These are phyloP conservation scores for Tricholoma hemisulphureum DNA, from an alignment of 768 basidiomycete genomes.

Conservation along the genomic window DNA sequence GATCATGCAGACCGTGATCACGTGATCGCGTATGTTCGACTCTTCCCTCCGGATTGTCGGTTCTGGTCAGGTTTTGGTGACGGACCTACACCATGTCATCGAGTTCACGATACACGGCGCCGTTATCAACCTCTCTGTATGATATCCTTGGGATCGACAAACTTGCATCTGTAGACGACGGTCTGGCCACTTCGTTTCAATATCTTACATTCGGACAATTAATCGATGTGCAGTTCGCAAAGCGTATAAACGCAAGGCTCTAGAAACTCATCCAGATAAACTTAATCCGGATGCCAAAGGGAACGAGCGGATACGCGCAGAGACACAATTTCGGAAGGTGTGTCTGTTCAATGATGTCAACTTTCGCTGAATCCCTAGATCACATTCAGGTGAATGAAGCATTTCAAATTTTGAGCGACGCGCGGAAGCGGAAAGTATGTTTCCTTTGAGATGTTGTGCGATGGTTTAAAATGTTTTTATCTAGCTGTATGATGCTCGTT, in stretches of 20 bases:
- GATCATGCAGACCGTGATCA: no score
- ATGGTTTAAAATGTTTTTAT: neutral
- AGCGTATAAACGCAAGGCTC: slow-evolving; percentile 63
- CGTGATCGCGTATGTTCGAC: neutral
- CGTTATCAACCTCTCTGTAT: slow-evolving; percentile 26
- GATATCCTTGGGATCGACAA: slow-evolving; percentile 45
- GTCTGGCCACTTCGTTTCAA: slow-evolving; percentile 28
- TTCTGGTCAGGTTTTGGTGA: neutral
- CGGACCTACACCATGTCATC: neutral
- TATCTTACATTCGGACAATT: neutral
- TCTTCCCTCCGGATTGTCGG: neutral
- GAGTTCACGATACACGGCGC: neutral
- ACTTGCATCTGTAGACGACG: slow-evolving; percentile 50
- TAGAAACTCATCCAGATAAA: slow-evolving; percentile 76
- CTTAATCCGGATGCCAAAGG: slow-evolving; percentile 53
- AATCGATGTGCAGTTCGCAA: slow-evolving; percentile 47
- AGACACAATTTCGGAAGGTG: slow-evolving; percentile 62
- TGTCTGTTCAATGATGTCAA: slow-evolving; percentile 9
- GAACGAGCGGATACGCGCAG: slow-evolving; percentile 51
- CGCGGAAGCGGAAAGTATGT: slow-evolving; percentile 52
- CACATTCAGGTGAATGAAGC: slow-evolving; percentile 56
- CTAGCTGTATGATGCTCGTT: slow-evolving; percentile 49
- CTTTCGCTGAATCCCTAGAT: slow-evolving; percentile 9
- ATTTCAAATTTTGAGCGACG: slow-evolving; percentile 57
- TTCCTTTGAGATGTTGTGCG: neutral